Base-by-base conservation (phyloP, 306 rosid species). In the Vicia sativa region DNA sequence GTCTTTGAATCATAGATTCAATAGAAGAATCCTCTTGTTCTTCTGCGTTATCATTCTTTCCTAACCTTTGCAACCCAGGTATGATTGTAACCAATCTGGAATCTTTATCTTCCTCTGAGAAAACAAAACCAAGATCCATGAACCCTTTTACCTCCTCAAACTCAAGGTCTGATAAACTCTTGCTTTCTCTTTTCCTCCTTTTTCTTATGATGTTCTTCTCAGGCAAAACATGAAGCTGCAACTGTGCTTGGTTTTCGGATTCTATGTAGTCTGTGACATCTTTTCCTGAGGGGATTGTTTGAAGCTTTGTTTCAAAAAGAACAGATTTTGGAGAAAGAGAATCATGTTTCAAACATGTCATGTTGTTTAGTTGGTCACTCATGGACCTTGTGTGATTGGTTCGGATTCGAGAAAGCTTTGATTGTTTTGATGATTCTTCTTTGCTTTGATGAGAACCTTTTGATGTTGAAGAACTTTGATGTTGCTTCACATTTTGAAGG, bases 41-140 rank as follows among this genome's bases (percentile, higher is more conserved):
- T 0, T 80, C 79, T 2, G 0, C 28, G 3, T 25, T 25, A 6
- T 49, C 76, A 31, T 43, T 82, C 70, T 77, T 86, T 35, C 93
- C 91, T 35, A 90, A 70, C 66, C 90, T 87, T 15, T 92, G 83
- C 82, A 92, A 74, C n/a, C 95, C 96, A 28, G 95, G 98, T 80
- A 92, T 77, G 52, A 92, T 85, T 6, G 88, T 80, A 74, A 79
- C 93, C 96, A 90, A 86, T 70, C 58, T 85, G 45, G 96, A 81
- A 42, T 90, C 87, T 41, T 76, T 83, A 54, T 90, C 96, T 75
- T 93, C 86, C 63, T 90, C 93, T 0, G 87, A 79, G 84, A 90
- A 89, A 69, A 87, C 91, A 84, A 90, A 90, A 25, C 96, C 98
- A 57, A 92, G 68, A 83, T 92, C 96, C 91, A 84, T 80, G 70